These are phyloP conservation scores for Calonectria multiphialidica DNA, from an alignment of 2,329 filamentous ascomycete species.

Conservation along the genomic window DNA sequence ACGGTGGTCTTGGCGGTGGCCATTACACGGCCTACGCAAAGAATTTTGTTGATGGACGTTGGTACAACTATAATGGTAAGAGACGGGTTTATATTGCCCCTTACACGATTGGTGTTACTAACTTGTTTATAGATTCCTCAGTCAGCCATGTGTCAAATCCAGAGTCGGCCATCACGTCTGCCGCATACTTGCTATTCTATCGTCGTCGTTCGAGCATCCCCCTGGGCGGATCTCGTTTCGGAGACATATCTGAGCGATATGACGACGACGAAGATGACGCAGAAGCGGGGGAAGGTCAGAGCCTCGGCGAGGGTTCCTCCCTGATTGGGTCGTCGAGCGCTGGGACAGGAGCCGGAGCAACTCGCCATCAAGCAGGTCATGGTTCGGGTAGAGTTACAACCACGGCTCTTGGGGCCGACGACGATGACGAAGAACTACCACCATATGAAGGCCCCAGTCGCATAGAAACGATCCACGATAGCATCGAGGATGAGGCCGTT, in stretches of 20 bases:
- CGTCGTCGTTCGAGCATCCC: constrained; percentile 82
- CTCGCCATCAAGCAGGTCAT: constrained; percentile 72
- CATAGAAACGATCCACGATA: constrained; percentile 51
- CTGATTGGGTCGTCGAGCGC: constrained; percentile 92
- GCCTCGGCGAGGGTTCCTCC: constrained; percentile 87
- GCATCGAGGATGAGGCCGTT: constrained; percentile 64
- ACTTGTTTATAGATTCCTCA: constrained; percentile 74
- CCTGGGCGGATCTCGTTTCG: constrained; percentile 83
- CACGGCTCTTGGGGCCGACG: constrained; percentile 42
- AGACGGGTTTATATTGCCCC: constrained; percentile 18
- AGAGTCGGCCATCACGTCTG: constrained; percentile 74
- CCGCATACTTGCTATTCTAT: constrained; percentile 96
- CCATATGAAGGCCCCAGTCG: constrained; percentile 45
- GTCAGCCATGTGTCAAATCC: constrained; percentile 73
- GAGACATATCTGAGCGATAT: constrained; percentile 76
- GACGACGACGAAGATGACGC: constrained; percentile 57
- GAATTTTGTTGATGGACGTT: constrained; percentile 89
- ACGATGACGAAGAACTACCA: constrained; percentile 47
- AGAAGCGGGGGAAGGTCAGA: constrained; percentile 82
- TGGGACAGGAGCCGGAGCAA: constrained; percentile 82
- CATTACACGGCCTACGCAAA: constrained; percentile 97
- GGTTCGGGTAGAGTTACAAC: constrained; percentile 60
- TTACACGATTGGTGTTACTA: constrained; percentile 46
- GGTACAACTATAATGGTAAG: constrained; percentile 98
- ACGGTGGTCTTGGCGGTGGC: constrained; percentile 90